Conservation (phyloP, 2,329 filamentous ascomycete genomes). For the Fusarium nygamai region DNA sequence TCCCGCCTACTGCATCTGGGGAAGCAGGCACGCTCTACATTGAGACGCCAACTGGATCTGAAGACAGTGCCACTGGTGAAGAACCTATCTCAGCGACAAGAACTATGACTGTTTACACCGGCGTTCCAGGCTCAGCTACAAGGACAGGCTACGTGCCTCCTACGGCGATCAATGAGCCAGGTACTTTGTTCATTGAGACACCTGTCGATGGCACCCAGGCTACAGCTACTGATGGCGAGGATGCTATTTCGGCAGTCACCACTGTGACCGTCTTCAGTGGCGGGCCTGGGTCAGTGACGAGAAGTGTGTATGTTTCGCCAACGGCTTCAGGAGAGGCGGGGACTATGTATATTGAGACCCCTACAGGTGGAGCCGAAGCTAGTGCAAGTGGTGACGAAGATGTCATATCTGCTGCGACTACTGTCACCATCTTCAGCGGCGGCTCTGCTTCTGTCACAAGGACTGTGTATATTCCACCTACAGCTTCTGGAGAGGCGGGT, state of each 20-base stretch:
- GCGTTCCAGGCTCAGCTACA: neutral
- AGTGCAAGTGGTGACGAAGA: neutral
- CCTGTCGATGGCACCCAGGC: neutral
- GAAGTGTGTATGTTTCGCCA: neutral
- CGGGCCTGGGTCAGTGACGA: neutral
- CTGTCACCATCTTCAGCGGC: neutral
- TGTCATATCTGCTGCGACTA: neutral
- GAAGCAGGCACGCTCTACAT: neutral
- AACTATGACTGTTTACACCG: constrained; percentile 1
- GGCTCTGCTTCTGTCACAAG: neutral
- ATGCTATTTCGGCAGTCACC: neutral
- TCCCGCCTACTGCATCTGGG: neutral
- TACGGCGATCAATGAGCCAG: neutral
- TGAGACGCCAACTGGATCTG: neutral
- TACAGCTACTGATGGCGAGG: neutral
- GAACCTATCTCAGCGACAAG: neutral
- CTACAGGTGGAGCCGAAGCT: neutral
- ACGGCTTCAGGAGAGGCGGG: neutral
- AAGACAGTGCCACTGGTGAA: neutral
- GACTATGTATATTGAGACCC: neutral
- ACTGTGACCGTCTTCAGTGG: neutral
- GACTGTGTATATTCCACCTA: neutral
- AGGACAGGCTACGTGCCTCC: neutral
- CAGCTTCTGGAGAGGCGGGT: neutral
- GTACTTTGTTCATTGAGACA: neutral